Conservation (phyloP, 164 flowering plant species). For the Tetracentron sinense region DNA sequence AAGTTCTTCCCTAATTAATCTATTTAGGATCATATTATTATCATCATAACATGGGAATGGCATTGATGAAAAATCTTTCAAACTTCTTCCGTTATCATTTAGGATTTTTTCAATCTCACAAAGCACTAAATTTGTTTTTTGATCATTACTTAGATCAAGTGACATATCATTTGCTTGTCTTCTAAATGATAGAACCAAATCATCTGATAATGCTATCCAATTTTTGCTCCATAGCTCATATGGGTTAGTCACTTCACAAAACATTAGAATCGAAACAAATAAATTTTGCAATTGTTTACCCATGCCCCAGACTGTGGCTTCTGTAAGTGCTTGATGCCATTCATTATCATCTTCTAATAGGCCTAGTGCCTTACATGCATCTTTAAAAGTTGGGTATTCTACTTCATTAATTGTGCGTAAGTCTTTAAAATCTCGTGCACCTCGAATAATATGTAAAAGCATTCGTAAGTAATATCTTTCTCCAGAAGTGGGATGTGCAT, state of each 20-base stretch:
- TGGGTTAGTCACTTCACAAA: neutral
- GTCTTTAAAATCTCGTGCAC: neutral
- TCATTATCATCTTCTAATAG: conserved; percentile 15
- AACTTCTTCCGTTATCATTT: neutral
- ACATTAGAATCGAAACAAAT: neutral
- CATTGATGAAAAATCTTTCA: neutral
- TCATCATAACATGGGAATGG: neutral
- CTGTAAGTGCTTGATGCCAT: neutral
- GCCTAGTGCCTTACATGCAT: conserved; percentile 11
- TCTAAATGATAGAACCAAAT: too few relatives aligned
- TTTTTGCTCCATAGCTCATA: neutral
- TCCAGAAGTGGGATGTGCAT: neutral
- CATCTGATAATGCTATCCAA: neutral
- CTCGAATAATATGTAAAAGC: neutral
- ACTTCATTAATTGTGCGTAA: conserved; percentile 4
- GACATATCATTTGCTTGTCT: neutral
- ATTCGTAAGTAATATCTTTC: conserved; percentile 9
- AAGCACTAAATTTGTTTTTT: neutral
- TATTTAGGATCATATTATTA: neutral
- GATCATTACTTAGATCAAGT: neutral
- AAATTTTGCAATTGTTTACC: neutral
- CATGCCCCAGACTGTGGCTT: neutral
- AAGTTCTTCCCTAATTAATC: neutral
- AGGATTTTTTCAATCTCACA: neutral
- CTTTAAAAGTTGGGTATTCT: conserved; percentile 3